These are phyloP conservation scores for Penicillium samsonianum DNA, from an alignment of 495 filamentous ascomycete species.

Conservation along the genomic window DNA sequence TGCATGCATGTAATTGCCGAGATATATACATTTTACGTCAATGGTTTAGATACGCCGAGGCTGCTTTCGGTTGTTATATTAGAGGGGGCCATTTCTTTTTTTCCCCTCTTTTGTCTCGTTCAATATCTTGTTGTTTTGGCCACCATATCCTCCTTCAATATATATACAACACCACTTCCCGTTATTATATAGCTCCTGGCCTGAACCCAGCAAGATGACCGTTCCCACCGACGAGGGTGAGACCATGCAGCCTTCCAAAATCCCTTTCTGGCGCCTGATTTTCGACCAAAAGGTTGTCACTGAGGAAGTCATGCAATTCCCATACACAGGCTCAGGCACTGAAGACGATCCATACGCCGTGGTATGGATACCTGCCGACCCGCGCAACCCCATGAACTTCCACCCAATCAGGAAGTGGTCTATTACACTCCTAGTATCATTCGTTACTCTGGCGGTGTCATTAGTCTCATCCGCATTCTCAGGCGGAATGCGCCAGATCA, in stretches of 20 bases:
- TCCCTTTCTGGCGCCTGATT: conserved; percentile 48
- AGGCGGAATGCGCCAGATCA: conserved; percentile 65
- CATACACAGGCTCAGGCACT: conserved; percentile 70
- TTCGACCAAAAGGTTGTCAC: conserved; percentile 56
- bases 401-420: conserved; percentile 64
- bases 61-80: conserved; percentile 14
- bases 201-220: conserved; percentile 12
- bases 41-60: conserved; percentile 18
- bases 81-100: no score
- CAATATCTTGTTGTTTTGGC: no score
- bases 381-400: conserved; percentile 72
- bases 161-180: neutral
- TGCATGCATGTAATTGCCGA: neutral
- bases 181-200: neutral
- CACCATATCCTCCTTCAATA: no score
- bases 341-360: conserved; percentile 72
- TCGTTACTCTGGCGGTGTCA: conserved; percentile 71
- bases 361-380: conserved; percentile 71
- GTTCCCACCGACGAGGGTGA: conserved; percentile 18
- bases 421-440: conserved; percentile 63
- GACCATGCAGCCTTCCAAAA: conserved; percentile 32
- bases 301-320: conserved; percentile 55
- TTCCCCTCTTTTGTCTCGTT: no score
- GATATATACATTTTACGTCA: neutral
- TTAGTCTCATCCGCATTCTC: conserved; percentile 78